Evolutionary conservation across 257 asterid species (phyloP).

Genomic region (Echites panduratus): DNA sequence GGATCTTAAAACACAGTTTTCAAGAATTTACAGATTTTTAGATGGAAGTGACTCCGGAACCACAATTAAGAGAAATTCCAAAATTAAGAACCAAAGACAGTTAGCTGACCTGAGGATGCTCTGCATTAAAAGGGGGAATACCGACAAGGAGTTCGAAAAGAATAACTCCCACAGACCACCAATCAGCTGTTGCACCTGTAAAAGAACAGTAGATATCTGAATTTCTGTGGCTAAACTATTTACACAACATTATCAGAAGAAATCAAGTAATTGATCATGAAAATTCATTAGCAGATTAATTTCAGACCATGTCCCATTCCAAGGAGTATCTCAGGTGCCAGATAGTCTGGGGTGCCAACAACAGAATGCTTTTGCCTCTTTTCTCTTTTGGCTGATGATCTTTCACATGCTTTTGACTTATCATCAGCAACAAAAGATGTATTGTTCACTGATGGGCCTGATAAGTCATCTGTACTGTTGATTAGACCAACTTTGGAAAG

Average conservation of each 20-base stretch:
- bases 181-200: slow-evolving; percentile 85
- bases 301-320: slow-evolving; percentile 94
- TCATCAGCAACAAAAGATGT: slow-evolving; percentile 61
- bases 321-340: slow-evolving; percentile 99
- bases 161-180: slow-evolving; percentile 98
- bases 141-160: slow-evolving; percentile 85
- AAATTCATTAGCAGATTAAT: slow-evolving; percentile 14
- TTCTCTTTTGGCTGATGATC: slow-evolving; percentile 59
- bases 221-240: background rate
- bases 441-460: slow-evolving; percentile 59
- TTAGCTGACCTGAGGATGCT: slow-evolving; percentile 60
- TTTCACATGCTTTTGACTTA: slow-evolving; percentile 39
- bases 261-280: slow-evolving; percentile 6
- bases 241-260: background rate
- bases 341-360: slow-evolving; percentile 97
- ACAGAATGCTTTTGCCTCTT: slow-evolving; percentile 66
- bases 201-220: slow-evolving; percentile 11
- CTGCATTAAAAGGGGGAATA: slow-evolving; percentile 91
- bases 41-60: background rate
- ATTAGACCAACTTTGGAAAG: slow-evolving; percentile 95
- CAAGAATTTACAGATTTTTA: background rate
- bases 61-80: background rate
- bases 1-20: background rate
- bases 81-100: slow-evolving; percentile 1
- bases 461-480: slow-evolving; percentile 92